phyloP scores from a whole-genome alignment of 2,329 filamentous ascomycete species.

The Pseudopyricularia javanii region DNA sequence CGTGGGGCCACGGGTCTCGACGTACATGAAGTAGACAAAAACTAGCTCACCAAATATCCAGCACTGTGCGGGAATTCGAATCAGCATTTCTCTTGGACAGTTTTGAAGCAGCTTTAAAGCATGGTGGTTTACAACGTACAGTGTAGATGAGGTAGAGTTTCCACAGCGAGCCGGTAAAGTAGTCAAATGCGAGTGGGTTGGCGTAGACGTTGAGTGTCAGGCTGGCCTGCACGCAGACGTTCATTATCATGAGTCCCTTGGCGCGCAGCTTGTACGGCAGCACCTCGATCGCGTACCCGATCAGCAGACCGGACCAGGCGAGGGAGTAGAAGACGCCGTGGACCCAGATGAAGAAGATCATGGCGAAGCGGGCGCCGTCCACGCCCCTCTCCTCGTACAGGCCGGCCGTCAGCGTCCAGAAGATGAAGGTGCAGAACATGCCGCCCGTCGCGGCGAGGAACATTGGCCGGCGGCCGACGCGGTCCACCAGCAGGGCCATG shows the following conservation, averaged over 20 bases:
- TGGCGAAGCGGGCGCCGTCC: slow-evolving; percentile 23
- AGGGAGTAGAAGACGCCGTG: slow-evolving; percentile 35
- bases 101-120: not conserved
- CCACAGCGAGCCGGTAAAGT: slow-evolving; percentile 31
- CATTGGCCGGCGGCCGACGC: slow-evolving; percentile 40
- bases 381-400: slow-evolving; percentile 27
- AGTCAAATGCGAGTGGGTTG: slow-evolving; percentile 41
- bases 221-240: slow-evolving; percentile 40
- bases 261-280: slow-evolving; percentile 35
- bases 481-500: slow-evolving; percentile 41
- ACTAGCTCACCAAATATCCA: slow-evolving; percentile 43
- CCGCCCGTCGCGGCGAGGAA: slow-evolving; percentile 33
- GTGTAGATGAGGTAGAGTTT: slow-evolving; percentile 46
- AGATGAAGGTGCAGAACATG: slow-evolving; percentile 34
- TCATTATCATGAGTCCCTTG: slow-evolving; percentile 45
- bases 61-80: slow-evolving; percentile 13
- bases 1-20: slow-evolving; percentile 52
- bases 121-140: slow-evolving; percentile 17
- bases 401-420: slow-evolving; percentile 35
- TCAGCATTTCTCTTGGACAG: not conserved
- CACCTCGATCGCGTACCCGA: slow-evolving; percentile 40
- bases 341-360: slow-evolving; percentile 29
- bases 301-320: slow-evolving; percentile 43
- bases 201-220: slow-evolving; percentile 40
- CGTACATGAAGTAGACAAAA: slow-evolving; percentile 42